Evolutionary conservation across 164 flowering plant genomes (phyloP).

Genomic region (Stephania yunnanensis): DNA sequence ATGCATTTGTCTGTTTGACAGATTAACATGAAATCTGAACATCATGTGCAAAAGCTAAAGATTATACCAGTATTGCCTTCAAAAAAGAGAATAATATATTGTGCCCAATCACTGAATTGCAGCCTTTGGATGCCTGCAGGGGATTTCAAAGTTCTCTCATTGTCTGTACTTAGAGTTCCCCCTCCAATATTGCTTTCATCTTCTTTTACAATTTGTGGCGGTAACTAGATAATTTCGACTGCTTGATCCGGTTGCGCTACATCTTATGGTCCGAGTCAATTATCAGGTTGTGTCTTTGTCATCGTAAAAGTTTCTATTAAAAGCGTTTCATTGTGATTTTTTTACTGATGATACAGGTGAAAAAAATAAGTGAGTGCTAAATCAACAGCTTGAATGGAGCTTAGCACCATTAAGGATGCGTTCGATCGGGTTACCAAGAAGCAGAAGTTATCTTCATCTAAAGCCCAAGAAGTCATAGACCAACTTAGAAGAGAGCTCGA

Average conservation of each 20-base stretch:
- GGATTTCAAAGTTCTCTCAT: background rate
- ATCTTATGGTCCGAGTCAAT: background rate
- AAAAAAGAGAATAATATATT: no score
- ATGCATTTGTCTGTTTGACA: background rate
- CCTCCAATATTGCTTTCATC: background rate
- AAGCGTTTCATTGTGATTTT: slow-evolving; percentile 4
- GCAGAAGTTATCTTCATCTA: slow-evolving; percentile 63
- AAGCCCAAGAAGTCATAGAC: slow-evolving; percentile 62
- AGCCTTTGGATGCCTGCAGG: background rate
- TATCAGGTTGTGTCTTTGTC: background rate
- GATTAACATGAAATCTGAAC: no score
- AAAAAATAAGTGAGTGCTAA: background rate
- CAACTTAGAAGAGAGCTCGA: slow-evolving; percentile 54
- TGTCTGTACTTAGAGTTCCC: background rate
- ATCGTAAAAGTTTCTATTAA: background rate
- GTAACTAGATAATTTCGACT: background rate
- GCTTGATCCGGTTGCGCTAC: background rate
- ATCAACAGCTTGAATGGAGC: slow-evolving; percentile 45
- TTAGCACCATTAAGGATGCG: slow-evolving; percentile 67
- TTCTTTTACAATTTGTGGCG: background rate
- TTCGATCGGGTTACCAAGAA: slow-evolving; percentile 84
- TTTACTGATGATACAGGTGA: slow-evolving; percentile 8
- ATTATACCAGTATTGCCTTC: background rate
- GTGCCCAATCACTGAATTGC: background rate
- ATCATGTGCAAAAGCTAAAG: background rate